A percentile compares a stretch with the other conserved stretches of the same genome.
phyloP scores from a whole-genome alignment of 2,329 filamentous ascomycete genomes.

The Fusarium luffae region DNA sequence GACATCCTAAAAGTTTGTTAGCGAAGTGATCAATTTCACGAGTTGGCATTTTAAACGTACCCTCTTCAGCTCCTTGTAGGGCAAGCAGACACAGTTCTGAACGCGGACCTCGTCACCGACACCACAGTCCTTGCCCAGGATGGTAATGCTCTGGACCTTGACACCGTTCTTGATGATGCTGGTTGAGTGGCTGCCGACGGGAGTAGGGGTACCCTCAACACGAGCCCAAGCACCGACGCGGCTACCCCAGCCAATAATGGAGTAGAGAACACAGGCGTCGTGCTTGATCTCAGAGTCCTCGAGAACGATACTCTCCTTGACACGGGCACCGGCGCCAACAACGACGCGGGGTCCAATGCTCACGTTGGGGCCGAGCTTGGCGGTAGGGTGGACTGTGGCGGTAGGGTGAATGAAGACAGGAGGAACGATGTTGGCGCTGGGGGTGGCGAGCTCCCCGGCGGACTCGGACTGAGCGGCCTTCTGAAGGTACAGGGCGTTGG shows the following conservation, averaged over 20 bases:
- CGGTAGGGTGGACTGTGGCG: constrained; percentile 89
- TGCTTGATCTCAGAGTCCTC: constrained; percentile 97
- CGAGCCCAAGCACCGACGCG: constrained; percentile 97
- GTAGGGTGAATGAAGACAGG: constrained; percentile 96
- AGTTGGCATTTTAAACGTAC: constrained; percentile 60
- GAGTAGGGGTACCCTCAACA: constrained; percentile 93
- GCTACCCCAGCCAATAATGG: constrained; percentile 97
- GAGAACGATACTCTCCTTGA: constrained; percentile 96
- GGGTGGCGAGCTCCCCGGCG: constrained; percentile 77
- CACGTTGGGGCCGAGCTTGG: constrained; percentile 96
- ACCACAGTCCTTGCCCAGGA: constrained; percentile 93
- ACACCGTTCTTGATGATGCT: constrained; percentile 97
- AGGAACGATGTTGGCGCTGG: constrained; percentile 87
- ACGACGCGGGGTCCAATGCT: constrained; percentile 90
- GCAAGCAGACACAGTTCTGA: constrained; percentile 97
- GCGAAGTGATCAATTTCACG: background rate
- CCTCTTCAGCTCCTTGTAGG: constrained; percentile 97
- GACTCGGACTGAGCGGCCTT: constrained; percentile 86
- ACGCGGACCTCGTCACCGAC: constrained; percentile 95
- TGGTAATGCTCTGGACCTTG: constrained; percentile 98
- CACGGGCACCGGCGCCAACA: constrained; percentile 85
- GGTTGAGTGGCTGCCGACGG: constrained; percentile 87
- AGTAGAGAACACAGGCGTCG: constrained; percentile 93
- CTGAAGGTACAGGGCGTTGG: constrained; percentile 95
- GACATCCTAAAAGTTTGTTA: constrained; percentile 73